Evolutionary conservation across 805 yeast species (phyloP).

Genomic region (Ogataea parapolymorpha): DNA sequence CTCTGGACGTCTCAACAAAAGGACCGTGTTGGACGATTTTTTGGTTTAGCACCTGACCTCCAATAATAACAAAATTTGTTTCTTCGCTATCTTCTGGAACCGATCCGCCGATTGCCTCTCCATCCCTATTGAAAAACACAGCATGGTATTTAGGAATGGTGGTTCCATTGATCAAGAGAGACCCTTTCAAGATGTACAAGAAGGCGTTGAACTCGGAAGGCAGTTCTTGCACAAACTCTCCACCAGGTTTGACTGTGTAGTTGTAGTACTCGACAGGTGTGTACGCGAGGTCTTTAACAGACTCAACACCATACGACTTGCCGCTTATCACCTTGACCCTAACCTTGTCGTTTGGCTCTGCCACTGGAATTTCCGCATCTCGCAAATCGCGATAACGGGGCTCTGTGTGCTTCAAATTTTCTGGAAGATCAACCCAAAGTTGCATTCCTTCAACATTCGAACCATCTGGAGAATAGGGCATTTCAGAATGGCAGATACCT

Average conservation of each 20-base stretch:
- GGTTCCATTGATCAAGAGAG: conserved; percentile 45
- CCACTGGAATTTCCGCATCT: conserved; percentile 68
- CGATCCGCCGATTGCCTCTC: conserved; percentile 55
- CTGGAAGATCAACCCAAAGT: conserved; percentile 84
- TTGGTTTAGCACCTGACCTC: conserved; percentile 73
- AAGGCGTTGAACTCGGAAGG: conserved; percentile 64
- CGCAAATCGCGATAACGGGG: conserved; percentile 81
- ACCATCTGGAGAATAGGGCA: conserved; percentile 63
- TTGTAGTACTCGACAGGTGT: conserved; percentile 78
- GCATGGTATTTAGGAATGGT: conserved; percentile 44
- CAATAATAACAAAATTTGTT: conserved; percentile 68
- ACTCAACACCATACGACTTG: conserved; percentile 68
- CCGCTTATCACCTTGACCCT: conserved; percentile 76
- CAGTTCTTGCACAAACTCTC: conserved; percentile 56
- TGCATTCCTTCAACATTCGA: conserved; percentile 64
- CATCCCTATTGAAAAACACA: conserved; percentile 67
- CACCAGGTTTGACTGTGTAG: conserved; percentile 62
- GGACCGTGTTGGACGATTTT: conserved; percentile 86
- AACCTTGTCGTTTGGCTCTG: conserved; percentile 59
- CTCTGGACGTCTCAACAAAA: conserved; percentile 72
- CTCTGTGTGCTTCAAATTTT: conserved; percentile 52
- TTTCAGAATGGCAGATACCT: conserved; percentile 84
- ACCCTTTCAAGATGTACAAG: conserved; percentile 64
- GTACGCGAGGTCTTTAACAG: conserved; percentile 70
- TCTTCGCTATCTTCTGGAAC: conserved; percentile 43